phyloP scores from a whole-genome alignment of 2,329 filamentous ascomycete species.

The Hortaea sp. region DNA sequence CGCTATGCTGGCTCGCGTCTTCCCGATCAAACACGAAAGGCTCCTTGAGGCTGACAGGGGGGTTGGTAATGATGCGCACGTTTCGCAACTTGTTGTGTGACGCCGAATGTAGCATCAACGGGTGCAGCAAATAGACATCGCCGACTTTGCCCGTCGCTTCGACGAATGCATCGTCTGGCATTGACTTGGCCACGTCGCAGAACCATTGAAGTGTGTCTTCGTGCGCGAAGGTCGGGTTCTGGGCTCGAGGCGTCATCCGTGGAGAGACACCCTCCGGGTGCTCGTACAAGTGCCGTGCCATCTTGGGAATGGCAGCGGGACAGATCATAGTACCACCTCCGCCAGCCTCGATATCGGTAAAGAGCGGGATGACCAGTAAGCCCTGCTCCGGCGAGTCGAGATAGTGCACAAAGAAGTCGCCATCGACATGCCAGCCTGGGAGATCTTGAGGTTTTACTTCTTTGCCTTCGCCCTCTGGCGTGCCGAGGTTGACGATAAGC shows the following conservation, averaged over 20 bases:
- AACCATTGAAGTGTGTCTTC: conserved; percentile 35
- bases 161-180: conserved; percentile 35
- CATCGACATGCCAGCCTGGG: conserved; percentile 57
- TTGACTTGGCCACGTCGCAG: conserved; percentile 28
- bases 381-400: conserved; percentile 62
- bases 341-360: conserved; percentile 49
- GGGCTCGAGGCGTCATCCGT: conserved; percentile 48
- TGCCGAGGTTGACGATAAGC: conserved; percentile 61
- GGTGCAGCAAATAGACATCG: conserved; percentile 51
- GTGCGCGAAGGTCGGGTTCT: conserved; percentile 36
- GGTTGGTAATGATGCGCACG: conserved; percentile 46
- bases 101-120: conserved; percentile 50
- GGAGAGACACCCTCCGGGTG: conserved; percentile 57
- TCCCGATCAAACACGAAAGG: conserved; percentile 44
- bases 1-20: conserved; percentile 40
- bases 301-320: conserved; percentile 43
- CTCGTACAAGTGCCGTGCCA: conserved; percentile 48
- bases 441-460: conserved; percentile 44
- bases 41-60: conserved; percentile 41
- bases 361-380: conserved; percentile 57
- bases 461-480: conserved; percentile 38
- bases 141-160: conserved; percentile 46
- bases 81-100: conserved; percentile 40
- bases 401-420: conserved; percentile 64
- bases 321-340: conserved; percentile 50